Base-by-base conservation (phyloP, 2,329 filamentous ascomycete genomes). In the Fusarium beomiforme region DNA sequence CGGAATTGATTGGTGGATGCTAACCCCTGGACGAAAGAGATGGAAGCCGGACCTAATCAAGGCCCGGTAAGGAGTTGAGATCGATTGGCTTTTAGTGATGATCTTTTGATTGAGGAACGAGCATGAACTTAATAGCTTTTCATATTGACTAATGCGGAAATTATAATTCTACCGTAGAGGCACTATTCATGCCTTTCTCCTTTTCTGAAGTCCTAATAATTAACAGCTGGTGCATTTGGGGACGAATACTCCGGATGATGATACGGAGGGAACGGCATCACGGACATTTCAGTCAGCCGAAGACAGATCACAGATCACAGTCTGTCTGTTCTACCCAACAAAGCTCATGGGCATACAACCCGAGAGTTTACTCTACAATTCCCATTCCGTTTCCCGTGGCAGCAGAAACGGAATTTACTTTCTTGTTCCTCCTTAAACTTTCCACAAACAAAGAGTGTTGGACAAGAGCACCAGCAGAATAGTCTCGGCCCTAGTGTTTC, bases 1-100 rank as follows among this genome's bases (percentile, higher is more conserved):
- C 34, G 19, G 41, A 31, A 21, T 26, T 61, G 64, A 64, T 68
- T 67, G 64, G 64, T 69, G 69, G 69, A 59, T 72, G 61, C 55
- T 44, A 47, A 37, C 69, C 69, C 69, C 69, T 71, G 69, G 62
- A 50, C 59, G 29, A 46, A 21, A 14, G 43, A 46, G 21, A 37
- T 23, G 24, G 24, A 19, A 37, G 39, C 61, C 42, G 42, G 36
- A 31, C 33, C 24, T 44, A 34, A 37, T 36, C 24, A 64, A 37
- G 23, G 16, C 49, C 58, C 47, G 39, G 61, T 57, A 53, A n/a
- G 36, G 19, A 23, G 29, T 43, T 31, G n/a, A 66, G 51, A 66
- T 62, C 33, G n/a, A 67, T 67, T 67, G 63, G 63, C 12, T 56
- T 44, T 44, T 34, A 46, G 29, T 29, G 56, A 44, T 56, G 33